phyloP scores from a whole-genome alignment of 176 grass and related monocot genomes.

The Dendrocalamus sinicus region DNA sequence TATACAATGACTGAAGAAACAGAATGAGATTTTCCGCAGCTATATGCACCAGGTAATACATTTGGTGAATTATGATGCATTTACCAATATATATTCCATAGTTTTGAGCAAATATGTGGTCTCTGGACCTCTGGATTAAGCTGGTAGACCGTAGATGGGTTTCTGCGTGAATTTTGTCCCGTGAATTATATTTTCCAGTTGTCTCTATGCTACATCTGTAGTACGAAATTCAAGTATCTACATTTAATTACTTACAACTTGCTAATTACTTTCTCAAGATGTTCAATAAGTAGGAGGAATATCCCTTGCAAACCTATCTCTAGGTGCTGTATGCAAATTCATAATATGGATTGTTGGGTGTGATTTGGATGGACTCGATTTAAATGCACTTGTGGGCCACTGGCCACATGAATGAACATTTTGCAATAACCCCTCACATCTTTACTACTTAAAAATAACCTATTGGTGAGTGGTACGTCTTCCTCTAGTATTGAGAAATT shows the following conservation, averaged over 20 bases:
- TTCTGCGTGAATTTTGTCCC: not conserved
- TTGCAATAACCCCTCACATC: not conserved
- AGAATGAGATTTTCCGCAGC: constrained; percentile 96
- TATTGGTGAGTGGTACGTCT: too few relatives aligned
- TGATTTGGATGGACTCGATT: not conserved
- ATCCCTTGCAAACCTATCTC: not conserved
- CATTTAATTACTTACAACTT: not conserved
- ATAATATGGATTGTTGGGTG: not conserved
- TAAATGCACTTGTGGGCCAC: not conserved
- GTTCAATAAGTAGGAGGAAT: not conserved
- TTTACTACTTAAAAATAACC: too few relatives aligned
- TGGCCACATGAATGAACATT: not conserved
- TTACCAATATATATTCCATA: constrained; percentile 5
- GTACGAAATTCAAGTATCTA: not conserved
- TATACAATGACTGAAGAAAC: constrained; percentile 93
- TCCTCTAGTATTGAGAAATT: not conserved
- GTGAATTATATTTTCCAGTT: not conserved
- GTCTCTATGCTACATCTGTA: not conserved
- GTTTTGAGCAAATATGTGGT: not conserved
- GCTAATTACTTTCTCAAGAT: not conserved
- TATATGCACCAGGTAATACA: constrained; percentile 96
- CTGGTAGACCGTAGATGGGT: not conserved
- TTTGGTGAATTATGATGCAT: constrained; percentile 5
- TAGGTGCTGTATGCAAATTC: not conserved
- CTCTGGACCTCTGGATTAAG: not conserved